Conservation (phyloP, 2,329 filamentous ascomycete species). For the Fusarium sp. region DNA sequence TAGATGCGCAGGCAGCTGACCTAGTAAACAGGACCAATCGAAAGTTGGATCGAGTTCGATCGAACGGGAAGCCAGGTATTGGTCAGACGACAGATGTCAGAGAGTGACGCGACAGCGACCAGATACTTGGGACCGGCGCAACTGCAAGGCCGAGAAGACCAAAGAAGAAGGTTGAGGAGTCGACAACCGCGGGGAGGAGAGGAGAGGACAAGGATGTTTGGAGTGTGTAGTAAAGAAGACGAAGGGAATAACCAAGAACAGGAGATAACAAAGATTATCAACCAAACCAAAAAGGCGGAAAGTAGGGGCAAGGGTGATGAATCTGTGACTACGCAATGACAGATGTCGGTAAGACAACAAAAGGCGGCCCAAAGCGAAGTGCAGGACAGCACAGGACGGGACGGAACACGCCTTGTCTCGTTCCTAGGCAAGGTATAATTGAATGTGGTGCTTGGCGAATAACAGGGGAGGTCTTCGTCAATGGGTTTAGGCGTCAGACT, state of each 20-base stretch:
- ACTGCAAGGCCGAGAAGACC: slow-evolving; percentile 20
- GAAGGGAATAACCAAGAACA: slow-evolving; percentile 22
- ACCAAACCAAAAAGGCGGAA: slow-evolving; percentile 18
- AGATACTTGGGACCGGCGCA: slow-evolving; percentile 35
- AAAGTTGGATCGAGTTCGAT: slow-evolving; percentile 31
- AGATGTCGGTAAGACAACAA: slow-evolving; percentile 36
- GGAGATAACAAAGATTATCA: slow-evolving; percentile 27
- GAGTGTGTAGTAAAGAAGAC: slow-evolving; percentile 1
- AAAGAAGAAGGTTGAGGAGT: slow-evolving; percentile 18
- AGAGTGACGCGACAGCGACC: slow-evolving; percentile 40
- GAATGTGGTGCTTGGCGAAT: slow-evolving; percentile 33
- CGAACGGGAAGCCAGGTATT: slow-evolving; percentile 34
- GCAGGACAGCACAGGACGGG: not conserved
- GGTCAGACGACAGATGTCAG: slow-evolving; percentile 39
- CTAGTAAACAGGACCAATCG: slow-evolving; percentile 31
- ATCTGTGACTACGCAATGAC: slow-evolving; percentile 25
- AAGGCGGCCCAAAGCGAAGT: slow-evolving; percentile 27
- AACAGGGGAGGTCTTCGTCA: slow-evolving; percentile 28
- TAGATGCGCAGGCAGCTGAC: slow-evolving; percentile 40
- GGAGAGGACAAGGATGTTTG: slow-evolving; percentile 6
- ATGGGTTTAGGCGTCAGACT: slow-evolving; percentile 10
- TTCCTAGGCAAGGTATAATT: slow-evolving; percentile 21
- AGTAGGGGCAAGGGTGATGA: slow-evolving; percentile 28
- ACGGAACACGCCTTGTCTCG: slow-evolving; percentile 19
- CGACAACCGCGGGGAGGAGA: slow-evolving; percentile 1